Base-by-base conservation (phyloP, 2,329 filamentous ascomycete genomes). In the Fusarium sp. region DNA sequence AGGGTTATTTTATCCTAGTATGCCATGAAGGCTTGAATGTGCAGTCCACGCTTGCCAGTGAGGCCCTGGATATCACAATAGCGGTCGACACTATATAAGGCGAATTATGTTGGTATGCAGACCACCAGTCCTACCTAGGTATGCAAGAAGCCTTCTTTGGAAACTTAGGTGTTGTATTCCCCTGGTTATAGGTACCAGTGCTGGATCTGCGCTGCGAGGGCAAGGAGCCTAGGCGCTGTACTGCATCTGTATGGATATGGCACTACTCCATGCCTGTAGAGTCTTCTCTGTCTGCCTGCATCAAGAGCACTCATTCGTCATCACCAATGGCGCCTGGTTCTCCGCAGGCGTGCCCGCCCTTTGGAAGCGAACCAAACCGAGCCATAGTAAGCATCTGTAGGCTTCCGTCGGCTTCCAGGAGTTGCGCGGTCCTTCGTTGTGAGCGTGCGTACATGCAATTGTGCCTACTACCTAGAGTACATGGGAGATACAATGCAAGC, bases 381-480 rank as follows among this genome's bases (percentile, higher is more conserved):
- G 39, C 23, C 41, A 47, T 49, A 51, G 48, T 56, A 37, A 56
- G 52, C 53, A 54, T 66, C 65, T 42, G 46, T 39, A 49, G 61
- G 56, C 27, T 66, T 68, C 65, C 53, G 50, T 58, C 36, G 40
- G 51, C 35, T 68, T 68, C 60, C 41, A 49, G 21, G n/a, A 46
- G 20, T 41, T 43, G 50, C 37, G 48, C 57, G 33, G 47, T 59
- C 43, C 36, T 29, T 50, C 53, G 35, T 18, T 43, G 31, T 48
- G 48, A 45, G 51, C 35, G 29, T 47, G 40, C 45, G 45, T 60
- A 64, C 21, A 55, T 43, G 46, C 29, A 66, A 23, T 25, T 27
- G 29, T 59, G 42, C 41, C 42, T 55, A 47, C n/a, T n/a, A n/a
- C n/a, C n/a, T n/a, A 47, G 3, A 37, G 39, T 64, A 35, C 37